Conservation (phyloP, 2,329 filamentous ascomycete species). For the Cytospora mali region DNA sequence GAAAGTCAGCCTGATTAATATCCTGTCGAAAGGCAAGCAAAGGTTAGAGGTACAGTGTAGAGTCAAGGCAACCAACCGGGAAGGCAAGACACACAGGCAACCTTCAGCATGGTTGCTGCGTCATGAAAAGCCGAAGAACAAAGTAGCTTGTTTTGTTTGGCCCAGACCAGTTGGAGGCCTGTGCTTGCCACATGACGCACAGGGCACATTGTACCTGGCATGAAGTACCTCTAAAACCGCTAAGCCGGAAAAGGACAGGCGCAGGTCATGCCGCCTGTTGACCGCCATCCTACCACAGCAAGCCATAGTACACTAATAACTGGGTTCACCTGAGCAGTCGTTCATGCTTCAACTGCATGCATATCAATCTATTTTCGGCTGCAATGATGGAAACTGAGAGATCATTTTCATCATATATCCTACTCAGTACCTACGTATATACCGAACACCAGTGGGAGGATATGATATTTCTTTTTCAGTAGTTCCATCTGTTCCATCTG, state of each 20-base stretch:
- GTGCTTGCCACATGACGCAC: constrained; percentile 26
- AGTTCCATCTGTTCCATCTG: no score
- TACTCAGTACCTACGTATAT: no score
- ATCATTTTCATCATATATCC: background rate
- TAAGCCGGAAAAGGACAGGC: constrained; percentile 1
- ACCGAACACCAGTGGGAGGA: no score
- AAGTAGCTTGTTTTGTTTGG: background rate
- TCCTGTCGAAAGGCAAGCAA: constrained; percentile 5
- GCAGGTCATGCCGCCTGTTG: background rate
- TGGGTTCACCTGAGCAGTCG: no score
- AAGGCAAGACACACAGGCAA: background rate
- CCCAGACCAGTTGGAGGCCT: constrained; percentile 4
- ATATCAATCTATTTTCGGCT: no score
- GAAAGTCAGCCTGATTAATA: constrained; percentile 9
- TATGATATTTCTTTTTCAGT: no score
- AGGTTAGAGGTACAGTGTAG: no score
- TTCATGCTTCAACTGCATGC: no score
- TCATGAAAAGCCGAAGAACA: constrained; percentile 5
- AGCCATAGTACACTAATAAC: no score
- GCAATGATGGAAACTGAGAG: background rate
- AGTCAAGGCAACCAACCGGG: no score
- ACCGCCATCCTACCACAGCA: constrained; percentile 13
- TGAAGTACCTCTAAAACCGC: background rate
- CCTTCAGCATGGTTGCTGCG: constrained; percentile 9
- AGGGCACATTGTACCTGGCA: constrained; percentile 19